Base-by-base conservation (phyloP, 805 yeast species). In the Hermanozyma aechmeae region DNA sequence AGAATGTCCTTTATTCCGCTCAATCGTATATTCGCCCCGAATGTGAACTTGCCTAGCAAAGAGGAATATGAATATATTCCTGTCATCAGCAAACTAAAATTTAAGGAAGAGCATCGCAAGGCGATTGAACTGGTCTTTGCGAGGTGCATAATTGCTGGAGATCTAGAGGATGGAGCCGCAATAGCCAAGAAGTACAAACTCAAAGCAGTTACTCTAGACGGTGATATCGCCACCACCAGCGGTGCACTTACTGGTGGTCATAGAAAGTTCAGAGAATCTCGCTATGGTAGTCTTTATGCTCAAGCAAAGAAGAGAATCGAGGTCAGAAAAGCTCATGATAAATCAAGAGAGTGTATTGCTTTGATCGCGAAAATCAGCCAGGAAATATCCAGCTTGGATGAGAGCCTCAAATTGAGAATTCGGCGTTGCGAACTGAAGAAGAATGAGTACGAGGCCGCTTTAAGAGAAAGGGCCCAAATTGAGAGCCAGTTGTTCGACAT, bases 241-340 rank as follows among this genome's bases (percentile, higher is more conserved):
- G 98, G 98, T 52, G 81, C 80, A 2, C 52, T 92, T 25, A 76
- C 84, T 15, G 97, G 97, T 53, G 97, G 97, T 27, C 84, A 70
- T 44, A 70, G 82, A 40, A 92, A 83, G 42, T 70, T 65, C 41
- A 71, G 71, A 34, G 45, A 59, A 29, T 78, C 85, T 0, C 67
- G 93, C 42, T 53, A 87, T 27, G 95, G 85, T 40, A 71, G 79
- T 3, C 61, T 84, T 43, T 74, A 73, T 30, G 48, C 57, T 10
- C 67, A 80, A 38, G 63, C 70, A 10, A 65, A 58, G 31, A 73
- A 79, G 48, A 68, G 61, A 24, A 49, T 52, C 3, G 76, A 73
- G 24, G 56, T 68, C 12, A 63, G 50, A n/a, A n/a, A n/a, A n/a
- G n/a, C n/a, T n/a, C n/a, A n/a, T n/a, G n/a, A n/a, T n/a, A n/a